Evolutionary conservation across 2,329 filamentous ascomycete genomes (phyloP), one percentile per base, ranked within the genome.

Genomic region (Penicillium decumbens): DNA sequence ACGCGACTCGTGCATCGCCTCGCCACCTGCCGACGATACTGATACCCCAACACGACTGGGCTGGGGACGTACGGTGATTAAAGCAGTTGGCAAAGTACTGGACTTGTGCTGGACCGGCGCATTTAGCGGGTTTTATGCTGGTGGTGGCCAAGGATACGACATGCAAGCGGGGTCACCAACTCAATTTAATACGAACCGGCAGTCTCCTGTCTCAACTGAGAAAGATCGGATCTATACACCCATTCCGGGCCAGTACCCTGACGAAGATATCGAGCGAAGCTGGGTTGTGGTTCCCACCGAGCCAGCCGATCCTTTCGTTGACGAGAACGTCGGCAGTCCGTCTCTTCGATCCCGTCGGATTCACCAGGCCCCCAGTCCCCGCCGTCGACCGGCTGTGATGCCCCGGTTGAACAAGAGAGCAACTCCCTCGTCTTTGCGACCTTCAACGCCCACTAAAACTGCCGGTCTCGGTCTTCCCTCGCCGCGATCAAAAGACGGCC

Each of bases 61-160:
- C 32, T 73, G 73, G 70, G 67, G 72, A 25, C 69, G 64, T 29
- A 62, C 72, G 1, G 69, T 76, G 6, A 67, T 75, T 41, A 70
- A 67, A 28, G 65, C 71, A 4, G 72, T 76, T 2, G 72, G 88
- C 15, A 92, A 85, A 62, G 83, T 95, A 0, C 90, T 89, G 80
- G 81, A 90, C 58, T 93, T 95, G 61, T 95, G 91, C 73, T 88
- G 77, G 66, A 68, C 75, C 3, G 74, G 66, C 23, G 81, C 87
- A 0, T 95, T 96, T 63, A 80, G 80, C 47, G 91, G 91, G 0
- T 96, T 96, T 67, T 84, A 91, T 54, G 89, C 91, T 10, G 92
- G 91, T 6, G 89, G 87, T 3, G 92, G 91, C 7, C 77, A 76
- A 51, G 83, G 82, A 24, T 95, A 91, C 63, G 74, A 79, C 6